phyloP scores from a whole-genome alignment of 1,284 basidiomycete genomes.

The Cutaneotrichosporon dermatis region DNA sequence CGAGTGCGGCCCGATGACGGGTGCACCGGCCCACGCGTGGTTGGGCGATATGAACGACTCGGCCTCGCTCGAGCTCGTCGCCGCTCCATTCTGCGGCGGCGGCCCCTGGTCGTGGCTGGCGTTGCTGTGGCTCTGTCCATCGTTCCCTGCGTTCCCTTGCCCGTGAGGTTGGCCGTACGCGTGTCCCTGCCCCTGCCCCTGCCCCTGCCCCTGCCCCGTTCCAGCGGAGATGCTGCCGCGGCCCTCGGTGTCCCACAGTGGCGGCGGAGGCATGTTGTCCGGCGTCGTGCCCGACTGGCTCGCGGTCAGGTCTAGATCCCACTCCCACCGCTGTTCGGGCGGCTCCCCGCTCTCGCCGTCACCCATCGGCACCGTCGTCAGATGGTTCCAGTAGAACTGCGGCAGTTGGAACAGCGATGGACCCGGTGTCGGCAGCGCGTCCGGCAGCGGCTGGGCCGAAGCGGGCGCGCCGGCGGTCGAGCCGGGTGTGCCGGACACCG shows the following conservation, averaged over 20 bases:
- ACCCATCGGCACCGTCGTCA: slow-evolving; percentile 13
- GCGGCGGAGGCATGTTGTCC: neutral
- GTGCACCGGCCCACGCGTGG: neutral
- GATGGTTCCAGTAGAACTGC: slow-evolving; percentile 40
- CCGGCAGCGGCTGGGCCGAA: neutral
- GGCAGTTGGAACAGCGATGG: slow-evolving; percentile 32
- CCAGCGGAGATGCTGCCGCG: too few species aligned
- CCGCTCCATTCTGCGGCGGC: too few species aligned
- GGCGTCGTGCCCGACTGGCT: neutral
- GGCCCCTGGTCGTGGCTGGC: too few species aligned
- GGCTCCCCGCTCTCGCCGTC: neutral
- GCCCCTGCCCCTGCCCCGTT: too few species aligned
- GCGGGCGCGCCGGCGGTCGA: neutral
- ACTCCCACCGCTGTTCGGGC: slow-evolving; percentile 3
- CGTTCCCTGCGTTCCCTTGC: neutral
- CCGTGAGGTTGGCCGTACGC: neutral
- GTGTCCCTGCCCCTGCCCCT: too few species aligned
- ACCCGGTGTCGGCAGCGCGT: neutral
- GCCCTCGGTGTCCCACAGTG: neutral
- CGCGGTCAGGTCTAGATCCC: slow-evolving; percentile 7
- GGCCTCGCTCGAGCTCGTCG: too few species aligned
- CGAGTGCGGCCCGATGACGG: neutral
- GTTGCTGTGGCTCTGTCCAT: too few species aligned
- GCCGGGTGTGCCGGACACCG: neutral
- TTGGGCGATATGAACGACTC: neutral